Percentiles rank a stretch among this genome's conserved stretches.
These are phyloP conservation scores for Sporothrix pallida DNA, from an alignment of 2,329 filamentous ascomycete genomes.

Conservation along the genomic window DNA sequence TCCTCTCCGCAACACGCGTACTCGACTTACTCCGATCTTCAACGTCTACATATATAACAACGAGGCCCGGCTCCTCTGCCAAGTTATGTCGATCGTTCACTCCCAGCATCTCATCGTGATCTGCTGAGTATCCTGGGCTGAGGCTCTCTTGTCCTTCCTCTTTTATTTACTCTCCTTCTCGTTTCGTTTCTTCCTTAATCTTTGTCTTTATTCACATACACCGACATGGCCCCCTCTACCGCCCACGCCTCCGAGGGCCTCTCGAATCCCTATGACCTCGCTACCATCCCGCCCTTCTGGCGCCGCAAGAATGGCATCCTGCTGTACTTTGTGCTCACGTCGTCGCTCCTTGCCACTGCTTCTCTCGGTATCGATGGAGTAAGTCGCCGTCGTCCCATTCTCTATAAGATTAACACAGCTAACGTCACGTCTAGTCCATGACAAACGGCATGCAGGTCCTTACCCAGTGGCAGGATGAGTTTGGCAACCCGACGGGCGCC, in stretches of 20 bases:
- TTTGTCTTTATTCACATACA: background rate
- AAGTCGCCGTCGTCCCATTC: conserved; percentile 35
- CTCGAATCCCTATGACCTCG: conserved; percentile 47
- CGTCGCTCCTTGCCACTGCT: conserved; percentile 48
- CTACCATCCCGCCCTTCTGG: conserved; percentile 45
- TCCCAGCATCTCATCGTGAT: conserved; percentile 5
- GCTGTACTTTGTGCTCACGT: conserved; percentile 52
- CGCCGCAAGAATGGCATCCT: conserved; percentile 50
- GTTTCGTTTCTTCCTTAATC: background rate
- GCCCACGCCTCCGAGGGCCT: conserved; percentile 11
- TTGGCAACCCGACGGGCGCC: conserved; percentile 48
- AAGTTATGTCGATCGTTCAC: background rate
- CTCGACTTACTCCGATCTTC: background rate
- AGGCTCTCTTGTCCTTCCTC: background rate
- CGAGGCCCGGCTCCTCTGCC: background rate
- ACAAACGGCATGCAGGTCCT: conserved; percentile 51
- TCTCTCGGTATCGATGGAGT: conserved; percentile 52
- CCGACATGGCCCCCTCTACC: background rate
- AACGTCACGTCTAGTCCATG: conserved; percentile 36
- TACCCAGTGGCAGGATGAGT: conserved; percentile 47
- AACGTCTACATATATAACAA: background rate
- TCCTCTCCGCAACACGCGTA: background rate
- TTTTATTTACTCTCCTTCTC: background rate
- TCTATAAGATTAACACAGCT: background rate
- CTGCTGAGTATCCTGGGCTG: background rate